Evolutionary conservation across 257 asterid genomes (phyloP), one percentile per base, ranked within the genome.

Genomic region (Lycium ferocissimum): DNA sequence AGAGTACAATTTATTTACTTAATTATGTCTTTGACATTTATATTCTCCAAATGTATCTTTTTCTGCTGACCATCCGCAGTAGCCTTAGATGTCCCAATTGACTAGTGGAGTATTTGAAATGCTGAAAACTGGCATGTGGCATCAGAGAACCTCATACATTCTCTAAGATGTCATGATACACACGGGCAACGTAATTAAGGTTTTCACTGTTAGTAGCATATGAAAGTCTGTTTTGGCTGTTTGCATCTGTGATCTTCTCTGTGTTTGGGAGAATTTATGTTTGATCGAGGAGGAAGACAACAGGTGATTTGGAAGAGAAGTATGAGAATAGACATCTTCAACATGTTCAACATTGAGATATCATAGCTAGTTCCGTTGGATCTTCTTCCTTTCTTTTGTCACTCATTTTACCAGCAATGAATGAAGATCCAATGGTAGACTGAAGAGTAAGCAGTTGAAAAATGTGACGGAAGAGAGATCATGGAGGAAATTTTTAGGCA

Each of bases 321-420:
- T 53, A 53, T 4, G 65, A 26, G 82, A 33, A 14, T 78, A 14
- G 65, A 14, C 65, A 33, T 53, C 82, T 17, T 15, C 63, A 35
- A 26, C 66, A 26, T 53, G 49, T 78, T 78, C 82, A 78, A 53
- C 82, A 53, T 78, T 26, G 49, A 53, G 66, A 53, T 53, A 78
- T 51, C 82, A 53, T 47, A 78, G 15, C 82, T 53, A 53, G 49
- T 53, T 53, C 26, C 0, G 4, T 78, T 78, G 47, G 65, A 53
- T 78, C 82, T 53, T 53, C 49, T 78, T 78, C 45, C 26, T 78
- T 78, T 33, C 49, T 78, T 78, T 78, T 78, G 62, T 75, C 65
- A 53, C 14, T 53, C 65, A 26, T 26, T 51, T 26, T 76, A 76
- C 82, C 26, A 9, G 61, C 62, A 78, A 26, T 7, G 15, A 53